phyloP scores from a whole-genome alignment of 768 basidiomycete genomes.

The Dictyophora rubrovolvata region DNA sequence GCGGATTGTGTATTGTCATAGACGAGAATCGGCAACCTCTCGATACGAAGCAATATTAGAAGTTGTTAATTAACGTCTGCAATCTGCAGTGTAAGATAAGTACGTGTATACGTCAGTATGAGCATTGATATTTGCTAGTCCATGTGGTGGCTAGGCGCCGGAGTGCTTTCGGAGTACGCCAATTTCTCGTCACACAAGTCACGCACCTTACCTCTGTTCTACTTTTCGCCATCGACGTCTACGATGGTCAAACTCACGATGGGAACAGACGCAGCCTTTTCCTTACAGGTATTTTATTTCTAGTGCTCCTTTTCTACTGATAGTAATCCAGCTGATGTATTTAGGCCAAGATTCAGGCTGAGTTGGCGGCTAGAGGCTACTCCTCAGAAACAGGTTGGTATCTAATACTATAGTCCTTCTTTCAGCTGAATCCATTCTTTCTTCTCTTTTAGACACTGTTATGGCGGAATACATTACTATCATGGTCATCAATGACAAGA shows the following conservation, averaged over 20 bases:
- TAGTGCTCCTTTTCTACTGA: background rate
- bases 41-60: conserved; percentile 30
- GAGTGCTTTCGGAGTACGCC: conserved; percentile 4
- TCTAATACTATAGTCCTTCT: background rate
- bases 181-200: background rate
- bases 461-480: conserved; percentile 95
- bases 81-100: no score
- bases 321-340: background rate
- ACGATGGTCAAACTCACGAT: conserved; percentile 12
- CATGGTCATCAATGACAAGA: conserved; percentile 91
- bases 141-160: background rate
- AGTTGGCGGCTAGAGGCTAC: conserved; percentile 3
- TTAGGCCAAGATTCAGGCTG: conserved; percentile 4
- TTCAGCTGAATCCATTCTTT: background rate
- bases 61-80: background rate
- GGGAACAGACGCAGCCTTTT: conserved; percentile 13
- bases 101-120: no score
- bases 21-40: conserved; percentile 43
- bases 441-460: conserved; percentile 50
- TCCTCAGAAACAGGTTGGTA: conserved; percentile 5
- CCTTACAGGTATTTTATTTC: conserved; percentile 12
- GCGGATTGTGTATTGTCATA: conserved; percentile 43
- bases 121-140: no score
- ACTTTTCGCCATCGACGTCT: conserved; percentile 3
- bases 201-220: background rate